phyloP scores from a whole-genome alignment of 192 early-diverging fungal species.

The Dissophora globulifera region DNA sequence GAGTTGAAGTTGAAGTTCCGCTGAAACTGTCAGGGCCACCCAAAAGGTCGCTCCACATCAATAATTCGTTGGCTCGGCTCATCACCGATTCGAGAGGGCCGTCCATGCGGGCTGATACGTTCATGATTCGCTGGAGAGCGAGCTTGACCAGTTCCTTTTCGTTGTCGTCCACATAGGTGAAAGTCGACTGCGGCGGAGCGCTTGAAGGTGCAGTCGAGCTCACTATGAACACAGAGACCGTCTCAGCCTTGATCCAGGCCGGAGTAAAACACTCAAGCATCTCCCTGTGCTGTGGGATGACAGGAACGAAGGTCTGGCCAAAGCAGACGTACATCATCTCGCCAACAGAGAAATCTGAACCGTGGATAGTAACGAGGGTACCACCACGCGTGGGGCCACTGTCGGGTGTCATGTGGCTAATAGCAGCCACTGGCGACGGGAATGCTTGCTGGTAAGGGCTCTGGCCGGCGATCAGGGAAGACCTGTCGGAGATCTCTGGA shows the following conservation, averaged over 20 bases:
- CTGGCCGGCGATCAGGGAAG: slow-evolving; percentile 3
- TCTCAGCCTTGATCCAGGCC: slow-evolving; percentile 29
- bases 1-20: not conserved
- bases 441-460: slow-evolving; percentile 11
- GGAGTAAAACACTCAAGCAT: slow-evolving; percentile 46
- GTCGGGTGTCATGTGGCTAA: slow-evolving; percentile 47
- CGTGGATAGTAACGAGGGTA: slow-evolving; percentile 45
- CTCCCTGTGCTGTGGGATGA: slow-evolving; percentile 37
- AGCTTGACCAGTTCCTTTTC: slow-evolving; percentile 49
- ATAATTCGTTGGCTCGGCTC: slow-evolving; percentile 35
- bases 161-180: slow-evolving; percentile 49
- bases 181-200: slow-evolving; percentile 16
- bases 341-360: slow-evolving; percentile 35
- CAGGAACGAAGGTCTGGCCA: slow-evolving; percentile 37
- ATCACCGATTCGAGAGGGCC: slow-evolving; percentile 36
- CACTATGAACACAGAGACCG: slow-evolving; percentile 29
- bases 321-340: slow-evolving; percentile 52
- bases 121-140: slow-evolving; percentile 48
- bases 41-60: slow-evolving; percentile 43
- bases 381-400: slow-evolving; percentile 45
- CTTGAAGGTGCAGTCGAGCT: not conserved
- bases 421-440: not conserved
- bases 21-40: not conserved
- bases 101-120: slow-evolving; percentile 33
- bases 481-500: slow-evolving; percentile 7